Evolutionary conservation across 2,329 filamentous ascomycete species (phyloP).

Genomic region (Laburnicola sp.): DNA sequence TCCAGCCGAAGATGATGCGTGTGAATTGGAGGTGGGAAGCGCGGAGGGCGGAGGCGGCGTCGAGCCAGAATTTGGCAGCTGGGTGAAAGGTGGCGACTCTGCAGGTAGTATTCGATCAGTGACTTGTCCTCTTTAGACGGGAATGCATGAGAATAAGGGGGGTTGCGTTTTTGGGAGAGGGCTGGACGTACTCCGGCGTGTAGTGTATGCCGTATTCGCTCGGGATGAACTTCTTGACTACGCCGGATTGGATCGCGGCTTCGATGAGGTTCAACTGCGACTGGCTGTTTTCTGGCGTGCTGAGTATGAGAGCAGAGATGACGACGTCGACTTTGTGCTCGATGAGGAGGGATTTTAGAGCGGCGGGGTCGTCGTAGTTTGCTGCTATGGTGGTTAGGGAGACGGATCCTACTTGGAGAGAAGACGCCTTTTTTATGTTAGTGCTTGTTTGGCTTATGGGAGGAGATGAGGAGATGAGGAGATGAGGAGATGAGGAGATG

Average conservation of each 20-base stretch:
- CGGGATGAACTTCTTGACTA: slow-evolving; percentile 20
- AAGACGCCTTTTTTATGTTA: slow-evolving; percentile 1
- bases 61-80: slow-evolving; percentile 12
- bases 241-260: slow-evolving; percentile 15
- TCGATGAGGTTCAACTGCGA: slow-evolving; percentile 23
- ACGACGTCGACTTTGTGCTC: slow-evolving; percentile 14
- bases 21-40: slow-evolving; percentile 29
- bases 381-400: slow-evolving; percentile 13
- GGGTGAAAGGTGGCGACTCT: slow-evolving; percentile 14
- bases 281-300: slow-evolving; percentile 9
- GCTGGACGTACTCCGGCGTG: slow-evolving; percentile 4
- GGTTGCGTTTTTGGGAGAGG: background rate
- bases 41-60: slow-evolving; percentile 18
- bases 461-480: background rate
- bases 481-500: too few species aligned
- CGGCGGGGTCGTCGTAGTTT: slow-evolving; percentile 14
- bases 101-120: background rate
- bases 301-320: slow-evolving; percentile 19
- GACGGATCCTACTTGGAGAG: background rate
- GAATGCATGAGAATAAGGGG: background rate
- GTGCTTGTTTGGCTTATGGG: background rate
- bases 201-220: slow-evolving; percentile 21
- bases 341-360: slow-evolving; percentile 13
- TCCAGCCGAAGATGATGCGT: slow-evolving; percentile 26
- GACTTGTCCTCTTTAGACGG: background rate